Base-by-base conservation (phyloP, 768 basidiomycete species). In the Trametes elegans region DNA sequence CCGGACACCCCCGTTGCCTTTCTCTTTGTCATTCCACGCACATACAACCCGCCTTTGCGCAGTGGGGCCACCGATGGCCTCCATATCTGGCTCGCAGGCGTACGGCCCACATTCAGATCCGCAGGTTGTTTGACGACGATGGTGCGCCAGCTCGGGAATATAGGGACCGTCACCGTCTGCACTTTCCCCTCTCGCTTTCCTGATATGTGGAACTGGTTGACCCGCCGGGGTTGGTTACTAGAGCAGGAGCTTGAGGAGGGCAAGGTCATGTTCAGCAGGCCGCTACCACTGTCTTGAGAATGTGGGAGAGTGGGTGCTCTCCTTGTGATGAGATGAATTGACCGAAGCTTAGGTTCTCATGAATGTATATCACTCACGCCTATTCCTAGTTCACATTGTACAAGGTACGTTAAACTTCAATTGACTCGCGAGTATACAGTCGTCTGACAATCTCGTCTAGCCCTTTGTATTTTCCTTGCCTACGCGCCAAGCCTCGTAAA, bases 41-140 rank as follows among this genome's bases (percentile, higher is more conserved):
- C 19, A 2, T 58, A 64, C 42, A 7, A 49, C 3, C 40, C 53
- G 13, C 56, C 64, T 5, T 55, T 68, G 5, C 16, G 27, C 21
- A 49, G 28, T 35, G 60, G 66, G 16, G 43, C 38, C 21, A 35
- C 32, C 11, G 50, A 60, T 9, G 53, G 55, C 8, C 29, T 55
- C 2, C 66, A 65, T 39, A 41, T 66, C 39, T 66, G 64, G 66
- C 58, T 68, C 16, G 64, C 66, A 0, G 66, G 64, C 2, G 62
- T 63, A 7, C 38, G 36, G 1, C 62, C 62, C 8, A 54, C 59
- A 19, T 55, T 40, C 27, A 47, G 66, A 32, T 53, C 46, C n/a
- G 49, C 28, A 5, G 66, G 64, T 11, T 66, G 63, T 32, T 55
- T 68, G 2, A 43, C 54, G 11, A 38, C 21, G 26, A 59, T 68